These are phyloP conservation scores for Conticribra weissflogii DNA, from an alignment of 108 stramenopile species.

Conservation along the genomic window DNA sequence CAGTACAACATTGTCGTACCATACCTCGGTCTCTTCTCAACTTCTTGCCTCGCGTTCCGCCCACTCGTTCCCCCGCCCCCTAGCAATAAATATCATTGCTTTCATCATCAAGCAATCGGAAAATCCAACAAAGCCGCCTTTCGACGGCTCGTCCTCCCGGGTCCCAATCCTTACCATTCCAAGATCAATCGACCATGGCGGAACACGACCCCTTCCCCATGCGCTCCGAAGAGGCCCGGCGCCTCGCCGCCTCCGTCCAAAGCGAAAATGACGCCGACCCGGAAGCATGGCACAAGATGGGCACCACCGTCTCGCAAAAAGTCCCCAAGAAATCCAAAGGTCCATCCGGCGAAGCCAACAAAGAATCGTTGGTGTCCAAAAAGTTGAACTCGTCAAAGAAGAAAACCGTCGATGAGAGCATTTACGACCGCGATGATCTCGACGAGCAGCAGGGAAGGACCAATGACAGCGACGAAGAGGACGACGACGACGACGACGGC, in stretches of 20 bases:
- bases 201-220: conserved; percentile 85
- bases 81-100: too few species aligned
- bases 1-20: too few species aligned
- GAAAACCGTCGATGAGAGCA: conserved; percentile 24
- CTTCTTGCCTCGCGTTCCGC: too few species aligned
- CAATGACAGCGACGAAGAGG: conserved; percentile 42
- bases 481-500: conserved; percentile 40
- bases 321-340: conserved; percentile 20
- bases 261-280: conserved; percentile 19
- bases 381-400: conserved; percentile 13
- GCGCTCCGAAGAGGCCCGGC: conserved; percentile 60
- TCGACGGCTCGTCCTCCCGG: too few species aligned
- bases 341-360: conserved; percentile 10
- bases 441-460: conserved; percentile 29
- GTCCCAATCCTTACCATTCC: not conserved
- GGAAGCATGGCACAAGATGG: not conserved
- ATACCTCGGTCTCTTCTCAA: too few species aligned
- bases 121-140: too few species aligned
- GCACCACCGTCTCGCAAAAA: not conserved
- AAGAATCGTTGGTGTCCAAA: conserved; percentile 25
- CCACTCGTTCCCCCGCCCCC: too few species aligned
- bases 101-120: too few species aligned
- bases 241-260: conserved; percentile 38
- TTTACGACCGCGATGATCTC: conserved; percentile 42
- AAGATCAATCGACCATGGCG: conserved; percentile 21